Percentiles rank a stretch among this genome's conserved stretches.
Conservation (phyloP, 371 early-diverging fungal species). For the Parasitella parasitica region DNA sequence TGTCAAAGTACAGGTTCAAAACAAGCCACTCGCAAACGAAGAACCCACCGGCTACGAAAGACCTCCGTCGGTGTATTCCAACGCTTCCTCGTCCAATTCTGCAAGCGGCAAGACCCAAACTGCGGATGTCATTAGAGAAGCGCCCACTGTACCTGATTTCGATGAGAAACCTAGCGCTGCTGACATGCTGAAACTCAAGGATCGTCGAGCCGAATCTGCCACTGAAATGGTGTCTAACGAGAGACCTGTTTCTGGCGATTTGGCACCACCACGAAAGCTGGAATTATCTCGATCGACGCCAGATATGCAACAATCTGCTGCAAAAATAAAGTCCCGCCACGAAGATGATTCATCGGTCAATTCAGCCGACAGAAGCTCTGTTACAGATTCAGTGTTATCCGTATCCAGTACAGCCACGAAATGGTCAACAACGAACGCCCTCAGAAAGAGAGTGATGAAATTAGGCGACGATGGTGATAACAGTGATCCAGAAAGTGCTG, state of each 20-base stretch:
- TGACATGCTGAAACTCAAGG: constrained; percentile 12
- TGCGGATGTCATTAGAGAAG: not conserved
- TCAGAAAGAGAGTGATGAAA: constrained; percentile 14
- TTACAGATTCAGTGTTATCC: not conserved
- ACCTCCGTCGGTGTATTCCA: not conserved
- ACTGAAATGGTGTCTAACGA: not conserved
- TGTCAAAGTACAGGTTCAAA: constrained; percentile 1
- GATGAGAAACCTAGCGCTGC: constrained; percentile 12
- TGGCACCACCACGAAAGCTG: not conserved
- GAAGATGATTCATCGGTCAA: not conserved
- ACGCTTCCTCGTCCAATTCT: not conserved
- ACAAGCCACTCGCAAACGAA: not conserved
- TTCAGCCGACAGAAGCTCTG: constrained; percentile 6
- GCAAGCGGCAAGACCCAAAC: not conserved
- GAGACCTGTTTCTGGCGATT: not conserved
- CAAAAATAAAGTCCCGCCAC: not conserved
- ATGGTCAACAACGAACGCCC: constrained; percentile 1
- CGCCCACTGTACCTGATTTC: constrained; percentile 10
- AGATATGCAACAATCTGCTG: not conserved
- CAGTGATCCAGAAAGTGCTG: constrained; percentile 7
- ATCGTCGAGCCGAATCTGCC: constrained; percentile 16
- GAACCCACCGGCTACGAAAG: not conserved
- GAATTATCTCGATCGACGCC: constrained; percentile 14
- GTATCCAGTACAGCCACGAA: not conserved
- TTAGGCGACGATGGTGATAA: not conserved